These are phyloP conservation scores for Xylaria flabelliformis DNA, from an alignment of 495 filamentous ascomycete genomes.

Conservation along the genomic window DNA sequence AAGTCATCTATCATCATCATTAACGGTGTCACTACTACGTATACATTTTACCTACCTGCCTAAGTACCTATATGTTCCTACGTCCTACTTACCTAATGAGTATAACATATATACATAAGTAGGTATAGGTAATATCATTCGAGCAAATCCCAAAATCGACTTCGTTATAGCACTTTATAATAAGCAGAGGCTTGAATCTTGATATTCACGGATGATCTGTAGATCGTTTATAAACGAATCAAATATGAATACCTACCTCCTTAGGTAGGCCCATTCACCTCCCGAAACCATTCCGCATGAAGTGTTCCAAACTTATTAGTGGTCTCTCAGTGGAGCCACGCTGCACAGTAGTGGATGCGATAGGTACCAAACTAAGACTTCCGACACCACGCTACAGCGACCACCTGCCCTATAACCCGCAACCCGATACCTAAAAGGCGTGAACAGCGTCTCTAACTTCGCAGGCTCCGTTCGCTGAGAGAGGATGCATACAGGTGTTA, in stretches of 20 bases:
- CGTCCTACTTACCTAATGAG: too few species aligned
- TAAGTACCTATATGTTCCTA: too few species aligned
- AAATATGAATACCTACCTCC: slow-evolving; percentile 4
- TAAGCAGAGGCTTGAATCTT: neutral
- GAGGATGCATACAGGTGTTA: slow-evolving; percentile 21
- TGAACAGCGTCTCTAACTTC: neutral
- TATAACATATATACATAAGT: neutral
- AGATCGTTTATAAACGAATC: neutral
- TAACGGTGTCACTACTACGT: neutral
- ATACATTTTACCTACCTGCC: neutral
- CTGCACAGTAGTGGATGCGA: slow-evolving; percentile 10
- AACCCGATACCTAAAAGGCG: neutral
- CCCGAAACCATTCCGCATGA: slow-evolving; percentile 12
- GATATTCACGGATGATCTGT: neutral
- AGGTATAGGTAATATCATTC: neutral
- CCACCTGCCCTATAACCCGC: neutral
- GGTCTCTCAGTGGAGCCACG: slow-evolving; percentile 17
- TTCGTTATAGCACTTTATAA: neutral
- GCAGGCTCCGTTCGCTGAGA: slow-evolving; percentile 18
- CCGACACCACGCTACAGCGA: slow-evolving; percentile 2
- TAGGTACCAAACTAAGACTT: slow-evolving; percentile 4
- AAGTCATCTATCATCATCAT: neutral
- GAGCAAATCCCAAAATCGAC: neutral
- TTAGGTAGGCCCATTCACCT: neutral
- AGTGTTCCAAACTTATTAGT: slow-evolving; percentile 13